Evolutionary conservation across 2,329 filamentous ascomycete species (phyloP), one percentile per base, ranked within the genome.

Genomic region (Colletotrichum sp.): DNA sequence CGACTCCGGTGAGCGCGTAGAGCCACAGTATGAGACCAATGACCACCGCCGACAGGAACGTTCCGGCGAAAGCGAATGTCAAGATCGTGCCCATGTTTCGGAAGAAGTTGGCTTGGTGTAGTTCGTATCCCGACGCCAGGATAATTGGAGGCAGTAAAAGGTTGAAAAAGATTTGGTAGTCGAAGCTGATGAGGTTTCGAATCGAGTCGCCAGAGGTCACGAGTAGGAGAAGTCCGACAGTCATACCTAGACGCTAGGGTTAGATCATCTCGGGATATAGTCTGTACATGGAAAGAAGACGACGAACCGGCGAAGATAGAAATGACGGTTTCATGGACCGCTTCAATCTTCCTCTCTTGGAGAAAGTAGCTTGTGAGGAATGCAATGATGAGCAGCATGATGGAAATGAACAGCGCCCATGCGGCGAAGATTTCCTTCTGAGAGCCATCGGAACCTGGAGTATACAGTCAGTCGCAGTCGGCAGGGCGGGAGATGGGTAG

Each of bases 81-180:
- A 99, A 88, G 81, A 99, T 99, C 8, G 95, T 98, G 77, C 97
- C 96, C 77, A 99, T 98, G 82, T 99, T 98, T 79, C 96, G 94
- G 87, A 99, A 99, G 90, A 99, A 99, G 87, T 99, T 99, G 80
- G 95, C 96, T 87, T 99, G 97, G 85, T 99, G 97, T 77, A 99
- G 87, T 86, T 99, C 97, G 87, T 99, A 99, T 71, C 97, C 97
- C 18, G 96, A 98, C 18, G 96, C 96, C 32, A 99, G 90, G 83
- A 99, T 99, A 83, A 99, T 99, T 72, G 97, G 97, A 49, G 97
- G 97, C n/a, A 99, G 94, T 15, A 99, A 92, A 62, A 99, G 92
- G 85, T 99, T 99, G 90, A 99, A 99, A 90, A 99, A 99, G 89
- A 99, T 98, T 83, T 99, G 96, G 84, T 98, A 98, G 88, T 99